phyloP scores from a whole-genome alignment of 148 eudicot genomes.

The Rhododendron ovatum region DNA sequence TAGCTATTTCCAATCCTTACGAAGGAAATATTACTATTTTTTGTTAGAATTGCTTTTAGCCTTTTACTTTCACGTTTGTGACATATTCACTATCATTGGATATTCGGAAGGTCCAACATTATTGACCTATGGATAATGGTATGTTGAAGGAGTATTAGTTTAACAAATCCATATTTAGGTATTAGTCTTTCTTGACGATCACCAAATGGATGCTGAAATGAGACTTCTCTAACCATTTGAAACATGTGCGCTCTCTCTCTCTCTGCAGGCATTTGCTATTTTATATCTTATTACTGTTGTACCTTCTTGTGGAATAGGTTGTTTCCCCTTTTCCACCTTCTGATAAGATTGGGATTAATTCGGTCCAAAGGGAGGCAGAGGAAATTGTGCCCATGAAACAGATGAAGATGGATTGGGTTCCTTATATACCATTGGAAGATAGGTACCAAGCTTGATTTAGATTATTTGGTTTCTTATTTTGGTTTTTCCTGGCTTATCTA shows the following conservation, averaged over 20 bases:
- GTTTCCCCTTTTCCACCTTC: constrained; percentile 95
- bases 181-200: background rate
- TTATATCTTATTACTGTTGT: background rate
- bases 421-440: constrained; percentile 75
- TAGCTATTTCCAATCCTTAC: background rate
- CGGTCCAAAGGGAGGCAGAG: constrained; percentile 92
- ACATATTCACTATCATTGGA: background rate
- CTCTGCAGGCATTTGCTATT: background rate
- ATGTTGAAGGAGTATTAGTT: background rate
- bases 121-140: background rate
- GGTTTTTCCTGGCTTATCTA: background rate
- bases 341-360: constrained; percentile 90
- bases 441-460: constrained; percentile 38
- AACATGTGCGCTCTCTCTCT: background rate
- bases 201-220: constrained; percentile 6
- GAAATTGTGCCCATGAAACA: constrained; percentile 92
- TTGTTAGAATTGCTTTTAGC: background rate
- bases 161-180: background rate
- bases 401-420: constrained; percentile 99
- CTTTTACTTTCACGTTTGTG: background rate
- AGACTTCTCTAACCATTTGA: background rate
- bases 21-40: background rate
- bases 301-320: constrained; percentile 44
- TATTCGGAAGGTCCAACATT: background rate
- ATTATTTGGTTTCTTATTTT: background rate